phyloP scores from a whole-genome alignment of 352 stramenopile species.

The Phytophthora cajani region DNA sequence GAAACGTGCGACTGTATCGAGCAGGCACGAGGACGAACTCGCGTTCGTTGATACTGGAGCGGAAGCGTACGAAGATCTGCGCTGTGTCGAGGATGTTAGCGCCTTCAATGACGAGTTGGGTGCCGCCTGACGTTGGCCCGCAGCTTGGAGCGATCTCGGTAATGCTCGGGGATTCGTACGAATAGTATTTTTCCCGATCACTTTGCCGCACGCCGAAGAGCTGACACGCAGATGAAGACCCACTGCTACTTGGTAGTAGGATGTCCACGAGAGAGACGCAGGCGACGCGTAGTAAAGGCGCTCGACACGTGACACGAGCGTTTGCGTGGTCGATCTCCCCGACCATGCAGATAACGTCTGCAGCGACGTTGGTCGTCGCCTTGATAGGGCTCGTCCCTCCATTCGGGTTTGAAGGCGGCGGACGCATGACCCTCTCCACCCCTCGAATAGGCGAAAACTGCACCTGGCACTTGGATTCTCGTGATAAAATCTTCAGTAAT shows the following conservation, averaged over 20 bases:
- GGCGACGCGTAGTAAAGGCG: constrained; percentile 54
- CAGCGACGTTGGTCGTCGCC: constrained; percentile 18
- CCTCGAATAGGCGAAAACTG: constrained; percentile 55
- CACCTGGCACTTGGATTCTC: constrained; percentile 63
- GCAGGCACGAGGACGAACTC: constrained; percentile 69
- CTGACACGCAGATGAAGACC: constrained; percentile 27
- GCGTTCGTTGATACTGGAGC: constrained; percentile 62
- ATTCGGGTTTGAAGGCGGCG: background rate
- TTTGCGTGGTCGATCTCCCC: constrained; percentile 66
- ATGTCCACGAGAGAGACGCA: constrained; percentile 57
- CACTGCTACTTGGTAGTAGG: constrained; percentile 37
- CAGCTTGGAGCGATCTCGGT: constrained; percentile 65
- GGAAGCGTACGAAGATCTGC: constrained; percentile 82
- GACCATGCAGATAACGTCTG: constrained; percentile 43
- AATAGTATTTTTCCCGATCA: constrained; percentile 68
- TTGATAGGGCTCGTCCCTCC: constrained; percentile 18
- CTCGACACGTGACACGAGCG: constrained; percentile 54
- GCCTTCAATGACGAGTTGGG: constrained; percentile 65
- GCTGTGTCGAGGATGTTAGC: constrained; percentile 73
- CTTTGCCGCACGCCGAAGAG: constrained; percentile 37
- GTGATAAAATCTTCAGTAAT: constrained; percentile 53
- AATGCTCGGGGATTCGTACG: constrained; percentile 77
- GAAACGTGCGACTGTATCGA: constrained; percentile 62
- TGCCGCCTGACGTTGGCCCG: constrained; percentile 58
- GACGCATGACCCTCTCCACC: constrained; percentile 7